Evolutionary conservation across 2,329 filamentous ascomycete genomes (phyloP), one percentile per base, ranked within the genome.

Genomic region (Monilinia vaccinii-corymbosi): DNA sequence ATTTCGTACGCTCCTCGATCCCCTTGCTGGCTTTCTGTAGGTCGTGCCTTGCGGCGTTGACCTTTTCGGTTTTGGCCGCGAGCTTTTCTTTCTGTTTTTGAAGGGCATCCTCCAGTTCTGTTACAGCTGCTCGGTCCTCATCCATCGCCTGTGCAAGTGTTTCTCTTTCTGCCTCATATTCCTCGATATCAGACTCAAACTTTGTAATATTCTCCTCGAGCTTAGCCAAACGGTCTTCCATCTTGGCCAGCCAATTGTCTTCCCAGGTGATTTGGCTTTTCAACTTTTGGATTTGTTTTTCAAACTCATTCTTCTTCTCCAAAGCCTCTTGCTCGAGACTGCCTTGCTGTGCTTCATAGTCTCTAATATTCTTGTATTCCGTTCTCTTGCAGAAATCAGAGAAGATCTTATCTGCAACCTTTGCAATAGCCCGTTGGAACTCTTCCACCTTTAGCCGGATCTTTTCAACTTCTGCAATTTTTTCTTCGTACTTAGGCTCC

Each of bases 341-440:
- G 52, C 94, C 93, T 74, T 97, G 94, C 66, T 95, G 92, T 31
- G 88, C 88, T 72, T 97, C 91, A 69, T 97, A 99, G 61, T 91
- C 89, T 61, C 93, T 89, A 65, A 99, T 95, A 69, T 95, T 87
- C 61, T 83, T 80, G 72, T 96, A 97, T 0, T 92, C 91, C 23
- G 97, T 83, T 59, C 89, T 84, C 67, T 85, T 82, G 76, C 94
- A 99, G 76, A 99, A 99, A 45, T 80, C 79, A 25, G 80, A 80
- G 73, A 97, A 99, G 34, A 99, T 81, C 67, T 91, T 82, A 71
- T 99, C 94, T 71, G 97, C 91, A 21, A 96, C 89, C 58, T 84
- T 81, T 47, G 87, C 83, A 62, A 97, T 89, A 1, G 88, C 84
- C 31, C 79, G 76, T 67, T 83, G 77, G 53, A 81, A 79, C 53